These are phyloP conservation scores for Boletellus dicymbophilus DNA, from an alignment of 1,284 basidiomycete species.

Conservation along the genomic window DNA sequence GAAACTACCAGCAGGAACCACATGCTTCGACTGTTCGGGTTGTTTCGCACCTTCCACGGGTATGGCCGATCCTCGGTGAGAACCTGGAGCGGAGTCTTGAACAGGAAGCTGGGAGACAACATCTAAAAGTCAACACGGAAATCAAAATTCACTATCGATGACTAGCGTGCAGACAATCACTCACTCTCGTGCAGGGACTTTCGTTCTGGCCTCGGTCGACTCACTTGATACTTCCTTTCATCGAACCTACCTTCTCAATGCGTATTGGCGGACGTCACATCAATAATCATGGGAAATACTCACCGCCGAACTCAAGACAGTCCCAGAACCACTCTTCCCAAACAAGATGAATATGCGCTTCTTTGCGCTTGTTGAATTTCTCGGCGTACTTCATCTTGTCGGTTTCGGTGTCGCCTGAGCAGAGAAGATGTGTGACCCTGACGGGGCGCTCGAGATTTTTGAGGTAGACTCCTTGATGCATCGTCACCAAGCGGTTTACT, in stretches of 20 bases:
- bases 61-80: slow-evolving; percentile 13
- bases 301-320: slow-evolving; percentile 67
- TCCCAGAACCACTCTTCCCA: slow-evolving; percentile 92
- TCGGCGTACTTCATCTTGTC: slow-evolving; percentile 73
- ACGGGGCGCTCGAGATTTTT: slow-evolving; percentile 69
- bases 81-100: slow-evolving; percentile 17
- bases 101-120: slow-evolving; percentile 11
- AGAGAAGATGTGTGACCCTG: slow-evolving; percentile 67
- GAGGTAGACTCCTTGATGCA: slow-evolving; percentile 58
- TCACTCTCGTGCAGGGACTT: slow-evolving; percentile 38
- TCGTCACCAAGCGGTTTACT: slow-evolving; percentile 55
- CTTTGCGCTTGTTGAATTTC: slow-evolving; percentile 64
- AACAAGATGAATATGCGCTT: slow-evolving; percentile 68
- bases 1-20: slow-evolving; percentile 20
- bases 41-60: slow-evolving; percentile 5
- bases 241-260: slow-evolving; percentile 41
- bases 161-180: slow-evolving; percentile 2
- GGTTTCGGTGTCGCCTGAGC: slow-evolving; percentile 46
- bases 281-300: slow-evolving; percentile 9
- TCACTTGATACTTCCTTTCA: slow-evolving; percentile 59
- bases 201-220: slow-evolving; percentile 57
- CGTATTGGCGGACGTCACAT: not conserved
- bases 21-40: slow-evolving; percentile 3
- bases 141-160: not conserved
- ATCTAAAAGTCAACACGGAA: slow-evolving; percentile 16